Evolutionary conservation across 306 rosid species (phyloP), one percentile per base, ranked within the genome.

Genomic region (Pueraria montana): DNA sequence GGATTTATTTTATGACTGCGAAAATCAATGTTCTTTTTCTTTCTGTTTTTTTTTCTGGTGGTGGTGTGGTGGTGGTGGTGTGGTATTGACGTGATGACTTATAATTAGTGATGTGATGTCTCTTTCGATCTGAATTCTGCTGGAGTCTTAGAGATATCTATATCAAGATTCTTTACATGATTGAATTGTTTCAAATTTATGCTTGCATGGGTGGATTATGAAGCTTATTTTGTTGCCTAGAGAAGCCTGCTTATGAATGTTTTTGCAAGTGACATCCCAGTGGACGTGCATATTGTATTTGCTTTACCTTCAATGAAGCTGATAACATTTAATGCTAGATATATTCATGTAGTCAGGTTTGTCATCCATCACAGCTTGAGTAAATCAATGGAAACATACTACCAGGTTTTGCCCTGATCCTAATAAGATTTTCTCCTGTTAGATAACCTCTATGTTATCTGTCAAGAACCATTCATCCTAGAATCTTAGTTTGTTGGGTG

Each of bases 281-380:
- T 77, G 72, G 83, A 59, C 26, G 32, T 87, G 3, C 79, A 36
- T 78, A 36, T 52, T 59, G 62, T 74, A 32, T 74, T 84, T 82
- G 52, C 67, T 69, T 82, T 75, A 55, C 70, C 48, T 70, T 80
- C 50, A 62, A 7, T 69, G 52, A 45, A 70, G 78, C 80, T 62
- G 42, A 73, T 66, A 74, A 68, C 67, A 55, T 82, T 65, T 81
- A 85, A 89, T 74, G 80, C 71, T 82, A 63, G 43, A 11, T 83
- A 62, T 55, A 82, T 90, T 70, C 79, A 85, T 92, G 88, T 91
- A 95, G 98, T 95, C 90, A 91, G 97, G 95, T 95, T 95, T 80
- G 98, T 95, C 90, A 91, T 95, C 87, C 98, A 95, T 89, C 98
- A 95, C 90, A 93, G 98, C 92, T 83, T 93, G 91, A 92, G 98